Evolutionary conservation across 2,329 filamentous ascomycete genomes (phyloP).

Genomic region (Trichoderma asperellum): DNA sequence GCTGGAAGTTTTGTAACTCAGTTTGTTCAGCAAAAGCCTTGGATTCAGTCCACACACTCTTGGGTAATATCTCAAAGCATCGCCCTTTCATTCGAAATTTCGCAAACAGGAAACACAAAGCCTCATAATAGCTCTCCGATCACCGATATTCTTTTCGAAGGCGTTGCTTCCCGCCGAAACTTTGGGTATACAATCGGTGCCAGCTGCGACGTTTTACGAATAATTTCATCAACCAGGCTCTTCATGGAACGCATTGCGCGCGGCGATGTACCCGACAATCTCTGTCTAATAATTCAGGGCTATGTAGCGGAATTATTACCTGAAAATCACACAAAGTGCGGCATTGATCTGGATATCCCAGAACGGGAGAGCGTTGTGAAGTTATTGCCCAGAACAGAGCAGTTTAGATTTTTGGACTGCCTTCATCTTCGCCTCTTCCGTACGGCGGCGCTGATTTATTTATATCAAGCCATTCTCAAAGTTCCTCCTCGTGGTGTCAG

Average conservation of each 20-base stretch:
- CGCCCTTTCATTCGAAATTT: conserved; percentile 20
- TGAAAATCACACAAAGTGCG: not conserved
- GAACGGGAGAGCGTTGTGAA: conserved; percentile 1
- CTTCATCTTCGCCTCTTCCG: conserved; percentile 16
- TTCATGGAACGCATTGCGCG: conserved; percentile 2
- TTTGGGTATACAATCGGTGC: conserved; percentile 21
- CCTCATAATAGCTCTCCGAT: not conserved
- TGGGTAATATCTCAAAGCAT: conserved; percentile 25
- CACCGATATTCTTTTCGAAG: conserved; percentile 5
- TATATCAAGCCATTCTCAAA: conserved; percentile 12
- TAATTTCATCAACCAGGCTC: conserved; percentile 16
- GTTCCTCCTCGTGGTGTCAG: conserved; percentile 8
- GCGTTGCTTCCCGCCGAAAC: conserved; percentile 2
- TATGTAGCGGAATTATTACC: not conserved
- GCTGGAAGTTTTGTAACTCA: conserved; percentile 15
- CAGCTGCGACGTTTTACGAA: conserved; percentile 11
- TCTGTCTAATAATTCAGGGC: not conserved
- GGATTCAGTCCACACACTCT: conserved; percentile 11
- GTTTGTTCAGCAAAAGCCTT: conserved; percentile 19
- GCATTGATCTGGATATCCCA: conserved; percentile 6
- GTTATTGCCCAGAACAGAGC: not conserved
- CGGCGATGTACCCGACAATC: conserved; percentile 3
- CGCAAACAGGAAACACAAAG: conserved; percentile 6
- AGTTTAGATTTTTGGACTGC: not conserved
- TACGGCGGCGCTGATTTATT: conserved; percentile 13